A percentile compares a stretch with the other conserved stretches of the same genome.
Conservation (phyloP, 192 early-diverging fungal genomes). For the Dissophora ornata region DNA sequence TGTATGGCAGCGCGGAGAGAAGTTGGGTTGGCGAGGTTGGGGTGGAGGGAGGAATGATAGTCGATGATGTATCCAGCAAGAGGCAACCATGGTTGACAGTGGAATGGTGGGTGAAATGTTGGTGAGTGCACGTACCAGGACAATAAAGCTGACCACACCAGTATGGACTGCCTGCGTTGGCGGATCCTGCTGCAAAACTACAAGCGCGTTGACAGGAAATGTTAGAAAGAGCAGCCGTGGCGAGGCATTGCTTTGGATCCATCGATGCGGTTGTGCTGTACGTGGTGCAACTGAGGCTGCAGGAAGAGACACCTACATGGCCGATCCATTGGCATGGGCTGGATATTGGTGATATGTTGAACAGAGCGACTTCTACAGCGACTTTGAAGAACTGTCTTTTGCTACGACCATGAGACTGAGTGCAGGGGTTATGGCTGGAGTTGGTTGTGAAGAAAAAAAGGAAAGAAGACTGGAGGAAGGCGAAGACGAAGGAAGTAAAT, state of each 20-base stretch:
- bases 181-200: conserved; percentile 44
- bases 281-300: background rate
- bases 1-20: too few relatives aligned
- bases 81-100: background rate
- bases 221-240: background rate
- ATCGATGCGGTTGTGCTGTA: background rate
- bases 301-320: background rate
- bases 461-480: too few relatives aligned
- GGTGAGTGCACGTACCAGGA: conserved; percentile 43
- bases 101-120: background rate
- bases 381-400: background rate
- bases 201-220: conserved; percentile 1
- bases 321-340: background rate
- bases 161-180: conserved; percentile 34
- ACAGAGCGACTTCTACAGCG: background rate
- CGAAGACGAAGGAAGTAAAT: too few relatives aligned
- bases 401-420: background rate
- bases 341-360: background rate
- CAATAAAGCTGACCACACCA: conserved; percentile 32
- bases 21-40: too few relatives aligned
- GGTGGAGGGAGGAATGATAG: conserved; percentile 16
- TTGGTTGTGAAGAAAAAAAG: background rate
- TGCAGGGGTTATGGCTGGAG: too few relatives aligned
- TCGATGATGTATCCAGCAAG: conserved; percentile 11
- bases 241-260: background rate